Percentiles rank a stretch among this genome's conserved stretches.
These are phyloP conservation scores for Yamadazyma sp. DNA, from an alignment of 805 yeast species.

Conservation along the genomic window DNA sequence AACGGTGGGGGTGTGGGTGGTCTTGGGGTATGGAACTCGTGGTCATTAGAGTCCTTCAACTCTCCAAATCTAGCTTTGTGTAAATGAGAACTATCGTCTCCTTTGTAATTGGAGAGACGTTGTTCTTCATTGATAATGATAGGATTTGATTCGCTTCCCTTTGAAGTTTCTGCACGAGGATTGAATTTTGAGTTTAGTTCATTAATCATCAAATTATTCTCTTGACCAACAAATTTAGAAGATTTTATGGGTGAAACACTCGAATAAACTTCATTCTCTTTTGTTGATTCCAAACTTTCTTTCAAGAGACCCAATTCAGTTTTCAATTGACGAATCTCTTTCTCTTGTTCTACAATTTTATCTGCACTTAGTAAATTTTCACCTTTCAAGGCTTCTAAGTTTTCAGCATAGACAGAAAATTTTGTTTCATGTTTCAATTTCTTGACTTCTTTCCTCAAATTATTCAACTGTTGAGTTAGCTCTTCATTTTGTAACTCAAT, in stretches of 20 bases:
- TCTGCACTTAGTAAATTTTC: conserved; percentile 20
- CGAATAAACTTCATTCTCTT: conserved; percentile 5
- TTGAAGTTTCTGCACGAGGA: not conserved
- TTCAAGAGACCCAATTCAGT: conserved; percentile 19
- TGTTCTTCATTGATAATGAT: conserved; percentile 1
- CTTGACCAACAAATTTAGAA: conserved; percentile 6
- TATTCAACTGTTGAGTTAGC: conserved; percentile 14
- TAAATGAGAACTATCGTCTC: not conserved
- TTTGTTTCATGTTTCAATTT: conserved; percentile 20
- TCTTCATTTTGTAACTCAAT: conserved; percentile 30
- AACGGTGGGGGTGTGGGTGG: conserved; percentile 7
- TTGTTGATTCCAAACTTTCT: conserved; percentile 11
- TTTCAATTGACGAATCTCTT: conserved; percentile 23
- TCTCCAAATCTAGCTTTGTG: not conserved
- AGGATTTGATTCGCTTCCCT: conserved; percentile 2
- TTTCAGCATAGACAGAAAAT: conserved; percentile 19
- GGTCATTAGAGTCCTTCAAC: not conserved
- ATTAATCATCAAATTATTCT: conserved; percentile 12
- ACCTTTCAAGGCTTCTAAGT: conserved; percentile 20
- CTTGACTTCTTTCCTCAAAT: conserved; percentile 18
- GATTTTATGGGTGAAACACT: conserved; percentile 15
- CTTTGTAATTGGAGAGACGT: not conserved
- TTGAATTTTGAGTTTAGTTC: conserved; percentile 15
- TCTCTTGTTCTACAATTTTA: conserved; percentile 23
- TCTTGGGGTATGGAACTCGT: conserved; percentile 4